A percentile compares a stretch with the other conserved stretches of the same genome.
Evolutionary conservation across 306 rosid genomes (phyloP).

Genomic region (Quercus alba): DNA sequence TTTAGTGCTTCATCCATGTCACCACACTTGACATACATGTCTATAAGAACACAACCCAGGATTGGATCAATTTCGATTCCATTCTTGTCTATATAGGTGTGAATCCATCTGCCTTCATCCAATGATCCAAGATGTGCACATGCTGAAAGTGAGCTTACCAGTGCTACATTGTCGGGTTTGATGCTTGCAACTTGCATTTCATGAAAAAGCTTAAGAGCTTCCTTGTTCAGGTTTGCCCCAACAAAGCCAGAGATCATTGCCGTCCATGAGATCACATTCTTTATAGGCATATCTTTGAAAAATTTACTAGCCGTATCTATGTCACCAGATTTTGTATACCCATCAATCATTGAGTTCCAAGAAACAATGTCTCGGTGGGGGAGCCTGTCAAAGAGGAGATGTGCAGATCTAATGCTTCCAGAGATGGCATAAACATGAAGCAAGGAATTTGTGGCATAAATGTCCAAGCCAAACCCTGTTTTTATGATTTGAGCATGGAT

Average conservation of each 20-base stretch:
- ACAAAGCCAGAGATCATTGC: conserved; percentile 50
- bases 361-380: conserved; percentile 49
- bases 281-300: conserved; percentile 48
- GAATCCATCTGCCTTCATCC: conserved; percentile 52
- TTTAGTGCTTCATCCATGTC: conserved; percentile 43
- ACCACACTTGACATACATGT: conserved; percentile 61
- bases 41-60: conserved; percentile 46
- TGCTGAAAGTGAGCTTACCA: conserved; percentile 48
- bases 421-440: conserved; percentile 46
- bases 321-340: conserved; percentile 42
- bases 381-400: conserved; percentile 37
- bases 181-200: conserved; percentile 44
- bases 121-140: conserved; percentile 56
- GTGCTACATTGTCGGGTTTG: conserved; percentile 39
- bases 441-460: conserved; percentile 54
- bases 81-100: conserved; percentile 37
- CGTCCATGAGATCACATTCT: conserved; percentile 56
- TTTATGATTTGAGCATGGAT: conserved; percentile 54
- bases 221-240: conserved; percentile 28
- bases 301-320: conserved; percentile 31
- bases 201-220: conserved; percentile 40
- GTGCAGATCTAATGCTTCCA: conserved; percentile 39
- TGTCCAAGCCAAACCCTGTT: conserved; percentile 51
- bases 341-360: conserved; percentile 61
- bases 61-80: conserved; percentile 38